These are phyloP conservation scores for Naganishia cerealis DNA, from an alignment of 1,284 basidiomycete species.

Conservation along the genomic window DNA sequence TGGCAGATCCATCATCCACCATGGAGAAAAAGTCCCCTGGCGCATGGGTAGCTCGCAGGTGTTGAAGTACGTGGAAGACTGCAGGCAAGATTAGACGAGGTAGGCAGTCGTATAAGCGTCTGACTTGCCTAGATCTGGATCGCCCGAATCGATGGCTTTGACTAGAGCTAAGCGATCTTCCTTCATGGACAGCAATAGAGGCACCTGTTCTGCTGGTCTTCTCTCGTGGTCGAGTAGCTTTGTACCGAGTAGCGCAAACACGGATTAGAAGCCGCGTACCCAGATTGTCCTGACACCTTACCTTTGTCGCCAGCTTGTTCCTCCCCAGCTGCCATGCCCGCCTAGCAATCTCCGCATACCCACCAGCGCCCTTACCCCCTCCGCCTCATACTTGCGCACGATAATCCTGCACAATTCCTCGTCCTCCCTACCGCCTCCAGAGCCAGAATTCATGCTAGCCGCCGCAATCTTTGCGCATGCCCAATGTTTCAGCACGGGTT, in stretches of 20 bases:
- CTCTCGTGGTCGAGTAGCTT: slow-evolving; percentile 90
- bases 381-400: slow-evolving; percentile 78
- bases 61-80: slow-evolving; percentile 88
- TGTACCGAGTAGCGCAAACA: background rate
- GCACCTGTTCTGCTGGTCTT: slow-evolving; percentile 87
- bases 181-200: slow-evolving; percentile 87
- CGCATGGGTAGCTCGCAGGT: slow-evolving; percentile 76
- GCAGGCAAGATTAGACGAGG: slow-evolving; percentile 36
- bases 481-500: slow-evolving; percentile 91
- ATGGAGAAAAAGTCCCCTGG: slow-evolving; percentile 92
- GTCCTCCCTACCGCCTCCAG: slow-evolving; percentile 60
- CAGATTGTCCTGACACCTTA: slow-evolving; percentile 47
- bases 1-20: slow-evolving; percentile 80
- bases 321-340: slow-evolving; percentile 90
- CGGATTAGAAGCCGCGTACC: background rate
- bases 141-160: slow-evolving; percentile 91
- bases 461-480: slow-evolving; percentile 83
- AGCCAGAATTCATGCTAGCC: slow-evolving; percentile 58
- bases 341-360: slow-evolving; percentile 91
- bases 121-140: slow-evolving; percentile 79
- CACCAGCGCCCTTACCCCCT: slow-evolving; percentile 60
- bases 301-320: slow-evolving; percentile 81
- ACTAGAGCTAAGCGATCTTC: slow-evolving; percentile 83
- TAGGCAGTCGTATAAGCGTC: slow-evolving; percentile 39
- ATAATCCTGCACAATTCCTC: slow-evolving; percentile 77